Evolutionary conservation across 2,329 filamentous ascomycete genomes (phyloP).

Genomic region (Fonsecaea pugnacius): DNA sequence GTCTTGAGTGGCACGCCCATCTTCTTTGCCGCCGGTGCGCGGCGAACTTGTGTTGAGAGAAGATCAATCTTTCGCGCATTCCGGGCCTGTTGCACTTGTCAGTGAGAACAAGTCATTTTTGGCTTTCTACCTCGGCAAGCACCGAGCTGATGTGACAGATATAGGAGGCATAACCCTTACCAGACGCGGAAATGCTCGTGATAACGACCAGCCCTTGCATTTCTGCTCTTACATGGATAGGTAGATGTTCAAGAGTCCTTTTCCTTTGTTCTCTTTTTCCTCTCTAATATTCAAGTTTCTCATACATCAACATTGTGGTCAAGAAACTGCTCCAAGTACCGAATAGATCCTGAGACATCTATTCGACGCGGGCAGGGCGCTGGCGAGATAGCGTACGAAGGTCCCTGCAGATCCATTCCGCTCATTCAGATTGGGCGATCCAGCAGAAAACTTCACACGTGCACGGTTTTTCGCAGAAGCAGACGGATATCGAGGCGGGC

Average conservation of each 20-base stretch:
- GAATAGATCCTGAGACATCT: conserved; percentile 10
- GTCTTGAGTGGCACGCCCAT: conserved; percentile 33
- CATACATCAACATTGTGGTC: background rate
- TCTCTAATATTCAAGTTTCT: background rate
- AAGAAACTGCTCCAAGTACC: conserved; percentile 11
- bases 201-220: conserved; percentile 28
- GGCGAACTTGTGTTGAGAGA: background rate
- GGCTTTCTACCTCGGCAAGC: background rate
- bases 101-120: background rate
- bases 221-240: conserved; percentile 28
- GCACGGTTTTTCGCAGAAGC: too few species aligned
- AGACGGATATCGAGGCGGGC: too few species aligned
- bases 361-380: too few species aligned
- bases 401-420: too few species aligned
- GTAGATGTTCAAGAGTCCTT: conserved; percentile 29
- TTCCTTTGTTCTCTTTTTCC: conserved; percentile 9
- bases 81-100: background rate
- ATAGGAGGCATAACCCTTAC: conserved; percentile 29
- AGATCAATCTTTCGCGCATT: background rate
- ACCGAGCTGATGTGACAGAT: background rate
- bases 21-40: conserved; percentile 7
- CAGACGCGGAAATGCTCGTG: conserved; percentile 29
- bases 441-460: too few species aligned
- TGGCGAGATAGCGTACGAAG: too few species aligned
- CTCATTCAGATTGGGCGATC: too few species aligned